Evolutionary conservation across 164 flowering plant species (phyloP).

Genomic region (Berberis vulgaris): DNA sequence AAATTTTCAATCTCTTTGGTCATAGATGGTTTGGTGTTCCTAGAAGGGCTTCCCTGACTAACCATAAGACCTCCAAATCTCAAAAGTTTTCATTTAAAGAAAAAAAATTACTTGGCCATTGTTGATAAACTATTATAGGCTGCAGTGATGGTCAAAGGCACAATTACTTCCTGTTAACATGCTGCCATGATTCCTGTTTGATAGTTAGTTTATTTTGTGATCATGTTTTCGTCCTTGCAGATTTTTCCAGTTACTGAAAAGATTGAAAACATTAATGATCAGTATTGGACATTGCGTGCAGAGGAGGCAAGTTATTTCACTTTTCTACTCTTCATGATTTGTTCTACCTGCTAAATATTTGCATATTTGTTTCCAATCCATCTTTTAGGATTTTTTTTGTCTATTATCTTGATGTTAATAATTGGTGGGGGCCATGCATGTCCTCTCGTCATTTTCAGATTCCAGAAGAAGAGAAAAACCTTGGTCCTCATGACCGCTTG

Average conservation of each 20-base stretch:
- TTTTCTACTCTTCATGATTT: background rate
- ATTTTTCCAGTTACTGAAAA: conserved; percentile 68
- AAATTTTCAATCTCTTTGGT: no score
- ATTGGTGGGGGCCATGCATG: no score
- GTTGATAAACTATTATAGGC: background rate
- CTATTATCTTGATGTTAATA: background rate
- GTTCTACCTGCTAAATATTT: background rate
- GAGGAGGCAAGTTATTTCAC: conserved; percentile 50
- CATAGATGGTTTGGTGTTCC: background rate
- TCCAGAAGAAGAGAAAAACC: conserved; percentile 75
- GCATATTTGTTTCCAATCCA: background rate
- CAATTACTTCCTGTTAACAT: background rate
- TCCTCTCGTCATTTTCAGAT: conserved; percentile 29
- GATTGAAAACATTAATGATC: conserved; percentile 81
- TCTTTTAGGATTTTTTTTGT: background rate
- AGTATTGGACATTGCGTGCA: conserved; percentile 84
- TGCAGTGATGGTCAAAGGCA: background rate
- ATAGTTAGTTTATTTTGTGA: background rate
- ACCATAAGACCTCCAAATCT: background rate
- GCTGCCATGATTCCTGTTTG: background rate
- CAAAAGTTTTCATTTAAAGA: background rate
- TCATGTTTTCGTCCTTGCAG: conserved; percentile 27
- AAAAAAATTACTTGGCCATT: background rate
- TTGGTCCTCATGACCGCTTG: conserved; percentile 68
- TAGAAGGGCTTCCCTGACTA: no score